Conservation (phyloP, 108 stramenopile species). For the Nitzschia sp. region DNA sequence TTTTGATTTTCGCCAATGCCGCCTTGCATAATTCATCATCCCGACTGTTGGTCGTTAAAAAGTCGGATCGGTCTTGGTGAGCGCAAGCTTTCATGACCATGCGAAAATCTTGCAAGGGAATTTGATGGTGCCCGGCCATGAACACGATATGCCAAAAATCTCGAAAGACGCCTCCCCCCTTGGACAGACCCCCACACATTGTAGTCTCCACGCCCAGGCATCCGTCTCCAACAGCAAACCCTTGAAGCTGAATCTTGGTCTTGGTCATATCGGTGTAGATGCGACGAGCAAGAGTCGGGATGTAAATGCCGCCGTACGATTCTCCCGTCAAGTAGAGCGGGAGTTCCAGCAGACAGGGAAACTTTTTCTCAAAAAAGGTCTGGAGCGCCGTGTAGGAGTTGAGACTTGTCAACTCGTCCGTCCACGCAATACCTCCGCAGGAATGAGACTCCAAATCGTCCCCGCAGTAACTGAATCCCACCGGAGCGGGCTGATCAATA, state of each 20-base stretch:
- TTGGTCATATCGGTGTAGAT: conserved; percentile 34
- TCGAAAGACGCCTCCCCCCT: conserved; percentile 8
- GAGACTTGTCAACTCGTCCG: conserved; percentile 59
- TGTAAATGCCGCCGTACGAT: conserved; percentile 67
- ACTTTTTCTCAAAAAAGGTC: conserved; percentile 59
- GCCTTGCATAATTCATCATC: conserved; percentile 42
- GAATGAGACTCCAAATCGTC: conserved; percentile 34
- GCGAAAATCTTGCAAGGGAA: conserved; percentile 54
- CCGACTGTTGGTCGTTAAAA: conserved; percentile 3
- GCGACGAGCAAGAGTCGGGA: conserved; percentile 56
- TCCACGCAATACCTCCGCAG: conserved; percentile 61
- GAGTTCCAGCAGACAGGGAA: conserved; percentile 48
- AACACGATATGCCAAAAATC: conserved; percentile 59
- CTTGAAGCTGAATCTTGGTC: conserved; percentile 33
- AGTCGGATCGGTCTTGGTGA: conserved; percentile 4
- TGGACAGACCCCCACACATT: conserved; percentile 42
- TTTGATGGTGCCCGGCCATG: conserved; percentile 76
- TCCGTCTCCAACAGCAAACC: conserved; percentile 85
- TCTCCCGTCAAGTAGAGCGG: conserved; percentile 66
- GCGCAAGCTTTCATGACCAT: conserved; percentile 47
- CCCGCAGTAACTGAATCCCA: conserved; percentile 77
- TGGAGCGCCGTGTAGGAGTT: conserved; percentile 56
- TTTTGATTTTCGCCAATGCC: conserved; percentile 33
- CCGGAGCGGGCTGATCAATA: conserved; percentile 79
- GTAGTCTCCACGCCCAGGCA: conserved; percentile 75